Evolutionary conservation across 2,329 filamentous ascomycete species (phyloP).

Genomic region (Fusarium sp.): DNA sequence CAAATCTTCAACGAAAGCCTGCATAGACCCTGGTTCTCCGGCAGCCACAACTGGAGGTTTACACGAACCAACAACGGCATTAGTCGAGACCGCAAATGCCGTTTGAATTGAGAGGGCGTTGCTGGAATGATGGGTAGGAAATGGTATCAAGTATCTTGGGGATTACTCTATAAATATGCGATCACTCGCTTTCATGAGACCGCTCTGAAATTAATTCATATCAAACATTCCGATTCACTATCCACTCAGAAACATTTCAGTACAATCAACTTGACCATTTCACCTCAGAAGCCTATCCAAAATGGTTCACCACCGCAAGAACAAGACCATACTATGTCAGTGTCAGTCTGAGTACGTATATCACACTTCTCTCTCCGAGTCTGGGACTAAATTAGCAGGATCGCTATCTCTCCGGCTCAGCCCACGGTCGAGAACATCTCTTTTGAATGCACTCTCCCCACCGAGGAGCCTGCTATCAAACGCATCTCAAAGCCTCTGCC

Average conservation of each 20-base stretch:
- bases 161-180: neutral
- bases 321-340: neutral
- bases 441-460: neutral
- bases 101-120: too few species aligned
- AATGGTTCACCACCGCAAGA: conserved; percentile 5
- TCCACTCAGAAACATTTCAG: too few species aligned
- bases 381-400: neutral
- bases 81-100: neutral
- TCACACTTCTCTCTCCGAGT: fast-evolving
- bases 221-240: too few species aligned
- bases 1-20: neutral
- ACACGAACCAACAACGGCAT: neutral
- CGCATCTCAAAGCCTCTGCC: conserved; percentile 1
- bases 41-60: neutral
- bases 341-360: neutral
- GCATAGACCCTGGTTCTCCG: neutral
- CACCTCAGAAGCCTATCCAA: neutral
- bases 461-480: neutral
- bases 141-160: neutral
- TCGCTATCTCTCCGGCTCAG: neutral
- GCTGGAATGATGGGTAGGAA: too few species aligned
- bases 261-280: fast-evolving
- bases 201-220: too few species aligned
- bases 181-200: too few species aligned
- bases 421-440: neutral